Base-by-base conservation (phyloP, 108 stramenopile genomes). In the Chaetoceros tenuissimus region DNA sequence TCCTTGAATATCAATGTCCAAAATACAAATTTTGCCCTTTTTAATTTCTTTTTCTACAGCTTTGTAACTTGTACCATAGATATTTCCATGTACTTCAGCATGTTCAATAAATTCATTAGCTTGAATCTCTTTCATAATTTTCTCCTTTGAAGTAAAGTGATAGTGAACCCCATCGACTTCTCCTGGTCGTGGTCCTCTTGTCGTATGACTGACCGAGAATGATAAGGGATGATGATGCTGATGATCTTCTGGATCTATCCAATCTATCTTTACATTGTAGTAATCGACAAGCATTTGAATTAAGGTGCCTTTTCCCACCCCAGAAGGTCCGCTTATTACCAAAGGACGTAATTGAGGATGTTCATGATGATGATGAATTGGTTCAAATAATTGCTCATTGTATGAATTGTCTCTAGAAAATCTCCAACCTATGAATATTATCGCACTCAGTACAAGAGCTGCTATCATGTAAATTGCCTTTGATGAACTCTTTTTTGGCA, bases 11-110 rank as follows among this genome's bases (percentile, higher is more conserved):
- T 94, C 92, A 47, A 92, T 89, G 55, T 90, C 86, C 7, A 94
- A 66, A 48, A 92, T 57, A 56, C 89, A 92, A 24, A 94, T 71
- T 66, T 78, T 78, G 2, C 81, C 77, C 48, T 60, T 31, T 1
- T 59, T 26, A 48, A 64, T 61, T 7, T 92, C 88, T 27, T 44
- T 49, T 51, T 79, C 44, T 13, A 94, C 82, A 3, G 85, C 73
- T 3, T 60, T 64, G 18, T 80, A 43, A 63, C 63, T 65, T 23
- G 93, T 94, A 31, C 90, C 93, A 64, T 94, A 94, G 43, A 84
- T 71, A 65, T 92, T 92, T 34, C 77, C 86, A 70, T 92, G 89
- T 48, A 94, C 90, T 31, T 69, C 54, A 8, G 92, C 92, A 47
- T 68, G 68, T 73, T 92, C 89, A 27, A 92, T 57, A 57, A 89